A percentile compares a stretch with the other conserved stretches of the same genome.
Evolutionary conservation across 2,329 filamentous ascomycete genomes (phyloP).

Genomic region (Colletotrichum trifolii): DNA sequence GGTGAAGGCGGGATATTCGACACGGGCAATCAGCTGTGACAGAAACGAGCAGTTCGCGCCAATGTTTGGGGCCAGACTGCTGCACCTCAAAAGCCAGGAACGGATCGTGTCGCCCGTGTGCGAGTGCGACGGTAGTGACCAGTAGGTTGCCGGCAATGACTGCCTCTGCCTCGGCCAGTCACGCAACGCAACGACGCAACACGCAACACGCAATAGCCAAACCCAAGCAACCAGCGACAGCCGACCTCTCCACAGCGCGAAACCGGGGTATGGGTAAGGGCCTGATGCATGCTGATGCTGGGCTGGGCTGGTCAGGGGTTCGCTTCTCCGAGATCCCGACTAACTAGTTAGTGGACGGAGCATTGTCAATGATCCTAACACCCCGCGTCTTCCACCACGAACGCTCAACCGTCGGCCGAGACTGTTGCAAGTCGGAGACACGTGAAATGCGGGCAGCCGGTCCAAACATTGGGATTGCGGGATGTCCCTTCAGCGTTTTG

Average conservation of each 20-base stretch:
- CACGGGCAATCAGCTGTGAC: conserved; percentile 31
- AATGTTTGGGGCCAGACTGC: conserved; percentile 10
- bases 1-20: conserved; percentile 8
- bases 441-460: conserved; percentile 31
- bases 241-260: conserved; percentile 18
- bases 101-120: not conserved
- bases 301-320: conserved; percentile 32
- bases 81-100: not conserved
- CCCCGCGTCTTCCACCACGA: conserved; percentile 30
- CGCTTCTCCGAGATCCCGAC: conserved; percentile 34
- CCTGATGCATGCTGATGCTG: conserved; percentile 3
- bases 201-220: too few relatives aligned
- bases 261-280: conserved; percentile 26
- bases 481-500: not conserved
- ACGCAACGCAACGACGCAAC: conserved; percentile 10
- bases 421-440: conserved; percentile 5
- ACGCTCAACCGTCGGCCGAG: conserved; percentile 19
- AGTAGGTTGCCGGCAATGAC: conserved; percentile 24
- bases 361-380: not conserved
- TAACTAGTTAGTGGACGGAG: conserved; percentile 11
- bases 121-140: conserved; percentile 15
- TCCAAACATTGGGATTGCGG: conserved; percentile 4
- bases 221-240: conserved; percentile 7
- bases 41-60: conserved; percentile 14
- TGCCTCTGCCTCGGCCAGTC: conserved; percentile 32